Conservation (phyloP, 176 grass and related monocot species). For the Carex pumila region DNA sequence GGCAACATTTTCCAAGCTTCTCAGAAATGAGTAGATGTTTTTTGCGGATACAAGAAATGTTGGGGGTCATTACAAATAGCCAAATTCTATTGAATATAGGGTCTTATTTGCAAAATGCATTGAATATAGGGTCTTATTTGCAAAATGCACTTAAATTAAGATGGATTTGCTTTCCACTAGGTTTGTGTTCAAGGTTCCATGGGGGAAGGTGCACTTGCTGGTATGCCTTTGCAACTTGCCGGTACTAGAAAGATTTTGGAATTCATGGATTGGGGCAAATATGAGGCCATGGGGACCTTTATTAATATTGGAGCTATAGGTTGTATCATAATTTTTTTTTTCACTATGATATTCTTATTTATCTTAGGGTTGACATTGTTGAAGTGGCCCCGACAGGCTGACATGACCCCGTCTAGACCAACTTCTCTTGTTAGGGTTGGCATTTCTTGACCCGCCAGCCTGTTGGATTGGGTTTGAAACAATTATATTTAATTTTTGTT, state of each 20-base stretch:
- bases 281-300: slow-evolving; percentile 68
- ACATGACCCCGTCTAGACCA: background rate
- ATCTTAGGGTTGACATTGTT: background rate
- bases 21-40: background rate
- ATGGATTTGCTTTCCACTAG: slow-evolving; percentile 28
- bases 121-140: background rate
- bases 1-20: background rate
- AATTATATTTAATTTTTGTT: background rate
- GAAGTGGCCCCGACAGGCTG: background rate
- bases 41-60: background rate
- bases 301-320: slow-evolving; percentile 90
- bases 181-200: slow-evolving; percentile 98
- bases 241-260: slow-evolving; percentile 92
- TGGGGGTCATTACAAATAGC: background rate
- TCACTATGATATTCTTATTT: background rate
- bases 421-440: background rate
- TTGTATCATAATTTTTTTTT: slow-evolving; percentile 20
- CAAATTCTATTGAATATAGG: background rate
- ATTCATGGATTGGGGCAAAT: slow-evolving; percentile 96
- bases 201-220: slow-evolving; percentile 93
- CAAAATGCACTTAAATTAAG: slow-evolving; percentile 6
- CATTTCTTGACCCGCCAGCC: background rate
- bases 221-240: slow-evolving; percentile 92
- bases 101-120: background rate
- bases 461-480: background rate